A percentile compares a stretch with the other conserved stretches of the same genome.
Evolutionary conservation across 2,329 filamentous ascomycete genomes (phyloP).

Genomic region (Fonsecaea multimorphosa): DNA sequence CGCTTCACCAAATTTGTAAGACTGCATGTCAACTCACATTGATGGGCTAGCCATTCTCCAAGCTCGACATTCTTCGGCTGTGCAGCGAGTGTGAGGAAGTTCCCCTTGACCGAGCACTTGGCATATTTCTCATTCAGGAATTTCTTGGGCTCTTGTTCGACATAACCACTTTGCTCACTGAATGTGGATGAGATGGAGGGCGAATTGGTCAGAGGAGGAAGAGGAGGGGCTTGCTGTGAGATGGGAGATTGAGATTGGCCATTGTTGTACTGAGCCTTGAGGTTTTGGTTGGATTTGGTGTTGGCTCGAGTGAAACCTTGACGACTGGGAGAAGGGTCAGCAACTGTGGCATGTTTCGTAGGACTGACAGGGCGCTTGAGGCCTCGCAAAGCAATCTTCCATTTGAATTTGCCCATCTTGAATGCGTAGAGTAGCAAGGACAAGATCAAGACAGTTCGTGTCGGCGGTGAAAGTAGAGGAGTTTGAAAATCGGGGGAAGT

Average conservation of each 20-base stretch:
- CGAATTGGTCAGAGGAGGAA: constrained; percentile 47
- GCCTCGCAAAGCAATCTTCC: constrained; percentile 27
- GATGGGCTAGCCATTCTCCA: constrained; percentile 94
- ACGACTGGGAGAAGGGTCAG: constrained; percentile 48
- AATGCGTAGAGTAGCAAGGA: constrained; percentile 18
- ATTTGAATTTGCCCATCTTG: constrained; percentile 24
- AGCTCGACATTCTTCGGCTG: constrained; percentile 91
- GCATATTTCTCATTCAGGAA: constrained; percentile 63
- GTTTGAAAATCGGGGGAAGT: constrained; percentile 9
- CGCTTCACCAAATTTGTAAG: background rate
- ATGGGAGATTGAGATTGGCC: constrained; percentile 42
- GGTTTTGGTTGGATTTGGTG: constrained; percentile 53
- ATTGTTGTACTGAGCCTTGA: constrained; percentile 41
- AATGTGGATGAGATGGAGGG: constrained; percentile 49
- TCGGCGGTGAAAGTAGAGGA: constrained; percentile 18
- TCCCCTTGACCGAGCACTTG: constrained; percentile 91
- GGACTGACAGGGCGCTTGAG: constrained; percentile 27
- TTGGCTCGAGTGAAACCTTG: constrained; percentile 57
- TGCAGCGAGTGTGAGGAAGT: constrained; percentile 94
- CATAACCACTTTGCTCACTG: constrained; percentile 46
- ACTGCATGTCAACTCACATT: constrained; percentile 65
- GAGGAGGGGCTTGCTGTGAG: constrained; percentile 43
- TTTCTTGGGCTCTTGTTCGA: constrained; percentile 55
- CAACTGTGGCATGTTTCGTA: constrained; percentile 35
- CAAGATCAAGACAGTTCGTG: constrained; percentile 15